A percentile compares a stretch with the other conserved stretches of the same genome.
phyloP scores from a whole-genome alignment of 2,329 filamentous ascomycete species.

The Aspergillus flavus region DNA sequence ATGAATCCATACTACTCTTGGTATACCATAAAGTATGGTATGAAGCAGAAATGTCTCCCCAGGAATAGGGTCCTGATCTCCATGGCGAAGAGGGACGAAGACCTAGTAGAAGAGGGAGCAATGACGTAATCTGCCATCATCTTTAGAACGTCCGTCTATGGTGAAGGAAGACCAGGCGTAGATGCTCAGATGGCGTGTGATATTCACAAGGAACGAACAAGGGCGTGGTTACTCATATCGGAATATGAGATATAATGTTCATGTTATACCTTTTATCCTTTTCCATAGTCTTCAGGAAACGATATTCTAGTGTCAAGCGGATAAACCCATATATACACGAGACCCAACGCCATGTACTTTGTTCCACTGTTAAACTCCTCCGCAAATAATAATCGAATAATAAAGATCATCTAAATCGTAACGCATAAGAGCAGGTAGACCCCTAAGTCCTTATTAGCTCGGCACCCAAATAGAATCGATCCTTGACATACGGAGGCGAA shows the following conservation, averaged over 20 bases:
- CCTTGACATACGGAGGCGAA: neutral
- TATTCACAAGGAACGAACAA: neutral
- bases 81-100: slow-evolving; percentile 22
- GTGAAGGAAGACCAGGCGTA: slow-evolving; percentile 32
- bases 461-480: neutral
- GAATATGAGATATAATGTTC: neutral
- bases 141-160: slow-evolving; percentile 52
- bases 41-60: slow-evolving; percentile 27
- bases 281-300: neutral
- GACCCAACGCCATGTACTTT: neutral
- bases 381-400: neutral
- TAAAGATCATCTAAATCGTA: neutral
- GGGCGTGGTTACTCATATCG: slow-evolving; percentile 1
- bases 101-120: slow-evolving; percentile 29
- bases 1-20: neutral
- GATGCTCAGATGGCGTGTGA: slow-evolving; percentile 40
- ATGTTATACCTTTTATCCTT: neutral
- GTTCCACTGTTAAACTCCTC: neutral
- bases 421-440: neutral
- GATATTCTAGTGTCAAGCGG: neutral
- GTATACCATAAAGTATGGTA: neutral
- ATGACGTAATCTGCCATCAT: slow-evolving; percentile 47
- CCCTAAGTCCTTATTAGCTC: neutral
- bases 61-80: slow-evolving; percentile 30
- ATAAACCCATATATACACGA: neutral